Evolutionary conservation across 352 stramenopile species (phyloP).

Genomic region (Aphanomyces stellatus): DNA sequence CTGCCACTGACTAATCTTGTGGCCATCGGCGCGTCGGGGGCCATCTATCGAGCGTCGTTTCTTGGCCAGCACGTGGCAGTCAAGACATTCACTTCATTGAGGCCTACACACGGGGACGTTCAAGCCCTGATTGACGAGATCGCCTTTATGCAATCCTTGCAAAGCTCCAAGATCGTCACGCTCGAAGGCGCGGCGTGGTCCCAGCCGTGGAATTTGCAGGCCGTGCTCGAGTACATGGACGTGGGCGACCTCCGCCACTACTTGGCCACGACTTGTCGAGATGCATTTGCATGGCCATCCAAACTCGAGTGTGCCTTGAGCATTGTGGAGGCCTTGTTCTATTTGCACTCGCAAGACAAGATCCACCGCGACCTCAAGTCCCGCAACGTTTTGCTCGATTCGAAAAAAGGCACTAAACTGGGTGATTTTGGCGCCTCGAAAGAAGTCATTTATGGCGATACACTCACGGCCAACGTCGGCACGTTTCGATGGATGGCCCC

Average conservation of each 20-base stretch:
- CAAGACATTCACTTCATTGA: background rate
- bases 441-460: conserved; percentile 6
- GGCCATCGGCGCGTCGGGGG: background rate
- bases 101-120: background rate
- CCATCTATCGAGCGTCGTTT: background rate
- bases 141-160: background rate
- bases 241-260: conserved; percentile 12
- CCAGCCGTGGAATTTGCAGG: background rate
- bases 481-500: conserved; percentile 13
- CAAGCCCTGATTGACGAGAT: conserved; percentile 11
- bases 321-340: background rate
- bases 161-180: background rate
- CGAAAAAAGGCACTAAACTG: conserved; percentile 6
- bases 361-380: conserved; percentile 14
- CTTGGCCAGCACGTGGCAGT: background rate
- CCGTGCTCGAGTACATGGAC: conserved; percentile 14
- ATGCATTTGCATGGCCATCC: background rate
- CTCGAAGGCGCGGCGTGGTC: conserved; percentile 1
- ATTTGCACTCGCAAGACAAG: background rate
- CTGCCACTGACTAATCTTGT: background rate
- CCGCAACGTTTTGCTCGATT: conserved; percentile 10
- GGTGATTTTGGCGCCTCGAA: conserved; percentile 3
- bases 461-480: background rate
- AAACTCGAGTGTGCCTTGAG: background rate
- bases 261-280: background rate